Conservation (phyloP, 345 rosid species). For the Draba incana region DNA sequence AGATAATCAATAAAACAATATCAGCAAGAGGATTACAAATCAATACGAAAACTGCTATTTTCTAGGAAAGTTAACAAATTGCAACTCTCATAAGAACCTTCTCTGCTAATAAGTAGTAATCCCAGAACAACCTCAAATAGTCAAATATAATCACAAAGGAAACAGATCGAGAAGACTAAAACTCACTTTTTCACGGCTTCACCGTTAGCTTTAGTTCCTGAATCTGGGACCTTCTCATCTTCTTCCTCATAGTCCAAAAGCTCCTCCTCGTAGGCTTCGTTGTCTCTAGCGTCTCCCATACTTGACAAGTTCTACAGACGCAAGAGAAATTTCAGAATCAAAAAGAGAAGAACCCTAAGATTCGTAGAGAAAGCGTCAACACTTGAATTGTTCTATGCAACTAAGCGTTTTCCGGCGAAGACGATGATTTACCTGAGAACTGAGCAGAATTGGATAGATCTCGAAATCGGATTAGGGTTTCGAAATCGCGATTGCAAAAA, state of each 20-base stretch:
- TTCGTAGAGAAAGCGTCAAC: background rate
- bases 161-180: background rate
- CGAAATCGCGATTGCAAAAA: conserved; percentile 31
- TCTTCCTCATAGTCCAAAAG: conserved; percentile 97
- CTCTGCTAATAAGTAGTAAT: background rate
- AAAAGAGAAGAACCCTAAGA: background rate
- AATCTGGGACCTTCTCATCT: conserved; percentile 83
- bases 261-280: conserved; percentile 99
- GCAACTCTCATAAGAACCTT: background rate
- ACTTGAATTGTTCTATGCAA: background rate
- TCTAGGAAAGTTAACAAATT: background rate
- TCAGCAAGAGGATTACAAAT: background rate
- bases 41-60: background rate
- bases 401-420: background rate
- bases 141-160: background rate
- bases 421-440: conserved; percentile 42
- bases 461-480: conserved; percentile 52
- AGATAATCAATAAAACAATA: background rate
- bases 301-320: conserved; percentile 22
- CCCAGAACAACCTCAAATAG: background rate
- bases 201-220: conserved; percentile 75
- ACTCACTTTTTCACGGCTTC: conserved; percentile 89
- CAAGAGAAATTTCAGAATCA: background rate
- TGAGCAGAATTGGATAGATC: conserved; percentile 22
- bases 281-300: conserved; percentile 95